Conservation (phyloP, 306 rosid species). For the barrel medic (Medicago truncatula) region DNA sequence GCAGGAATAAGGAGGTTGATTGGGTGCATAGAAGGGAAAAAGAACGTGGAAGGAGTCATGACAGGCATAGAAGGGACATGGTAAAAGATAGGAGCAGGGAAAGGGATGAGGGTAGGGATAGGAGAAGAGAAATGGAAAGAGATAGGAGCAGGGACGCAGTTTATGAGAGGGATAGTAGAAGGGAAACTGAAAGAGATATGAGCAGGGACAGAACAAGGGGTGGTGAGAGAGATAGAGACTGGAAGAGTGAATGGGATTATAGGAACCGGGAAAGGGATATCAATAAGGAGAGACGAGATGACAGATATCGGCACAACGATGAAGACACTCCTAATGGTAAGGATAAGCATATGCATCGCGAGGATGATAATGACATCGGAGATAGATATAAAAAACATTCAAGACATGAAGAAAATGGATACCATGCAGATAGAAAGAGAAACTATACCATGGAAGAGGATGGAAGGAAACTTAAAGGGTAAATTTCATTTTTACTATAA, state of each 20-base stretch:
- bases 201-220: conserved; percentile 58
- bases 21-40: conserved; percentile 44
- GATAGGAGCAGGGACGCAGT: conserved; percentile 59
- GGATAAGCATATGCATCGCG: conserved; percentile 57
- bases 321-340: conserved; percentile 47
- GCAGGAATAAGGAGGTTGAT: conserved; percentile 57
- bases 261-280: conserved; percentile 49
- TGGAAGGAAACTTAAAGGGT: conserved; percentile 58
- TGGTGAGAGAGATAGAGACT: conserved; percentile 56
- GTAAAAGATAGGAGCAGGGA: conserved; percentile 62
- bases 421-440: conserved; percentile 48
- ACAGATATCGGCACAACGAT: conserved; percentile 51
- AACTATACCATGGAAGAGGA: conserved; percentile 43
- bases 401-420: conserved; percentile 59
- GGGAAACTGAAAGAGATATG: conserved; percentile 54
- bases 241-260: conserved; percentile 64
- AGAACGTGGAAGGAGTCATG: conserved; percentile 55
- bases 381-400: conserved; percentile 59
- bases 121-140: conserved; percentile 65
- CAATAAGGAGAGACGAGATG: conserved; percentile 55
- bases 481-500: conserved; percentile 22
- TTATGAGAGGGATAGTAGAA: conserved; percentile 53
- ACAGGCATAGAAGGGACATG: conserved; percentile 60
- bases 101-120: conserved; percentile 58
- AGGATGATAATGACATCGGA: conserved; percentile 51